Evolutionary conservation across 2,329 filamentous ascomycete species (phyloP).

Genomic region (Fusarium papillatum): DNA sequence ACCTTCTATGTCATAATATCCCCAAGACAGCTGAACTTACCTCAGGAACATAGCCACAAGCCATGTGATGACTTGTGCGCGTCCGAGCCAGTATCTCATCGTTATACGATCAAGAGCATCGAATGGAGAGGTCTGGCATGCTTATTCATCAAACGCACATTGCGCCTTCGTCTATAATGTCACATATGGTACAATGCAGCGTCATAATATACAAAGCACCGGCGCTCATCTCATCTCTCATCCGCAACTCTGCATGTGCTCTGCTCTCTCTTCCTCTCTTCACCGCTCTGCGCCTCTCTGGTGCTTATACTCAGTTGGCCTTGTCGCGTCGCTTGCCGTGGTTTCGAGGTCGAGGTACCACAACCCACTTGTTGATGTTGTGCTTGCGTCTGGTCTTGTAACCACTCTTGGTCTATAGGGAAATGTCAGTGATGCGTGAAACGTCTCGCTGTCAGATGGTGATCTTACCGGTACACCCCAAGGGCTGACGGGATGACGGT

Average conservation of each 20-base stretch:
- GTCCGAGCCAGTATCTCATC: background rate
- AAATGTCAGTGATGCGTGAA: slow-evolving; percentile 21
- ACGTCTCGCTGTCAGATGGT: background rate
- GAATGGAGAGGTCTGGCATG: slow-evolving; percentile 19
- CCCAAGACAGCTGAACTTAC: background rate
- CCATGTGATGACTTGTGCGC: background rate
- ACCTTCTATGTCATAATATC: background rate
- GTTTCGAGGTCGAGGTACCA: slow-evolving; percentile 86
- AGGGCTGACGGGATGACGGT: slow-evolving; percentile 92
- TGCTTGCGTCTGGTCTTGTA: slow-evolving; percentile 93
- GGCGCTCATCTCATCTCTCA: slow-evolving; percentile 29
- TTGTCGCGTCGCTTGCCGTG: slow-evolving; percentile 88
- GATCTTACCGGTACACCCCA: slow-evolving; percentile 93
- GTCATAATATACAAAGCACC: slow-evolving; percentile 48
- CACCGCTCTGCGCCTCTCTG: background rate
- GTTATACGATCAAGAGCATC: background rate
- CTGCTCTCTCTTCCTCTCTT: slow-evolving; percentile 19
- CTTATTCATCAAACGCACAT: slow-evolving; percentile 31
- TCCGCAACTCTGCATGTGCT: slow-evolving; percentile 21
- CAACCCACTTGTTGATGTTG: slow-evolving; percentile 94
- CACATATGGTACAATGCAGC: slow-evolving; percentile 51
- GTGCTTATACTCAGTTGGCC: slow-evolving; percentile 53
- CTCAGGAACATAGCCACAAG: background rate
- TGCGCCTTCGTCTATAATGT: slow-evolving; percentile 44
- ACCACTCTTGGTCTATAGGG: slow-evolving; percentile 78